Evolutionary conservation across 345 rosid species (phyloP).

Genomic region (Rhodamnia rubescens): DNA sequence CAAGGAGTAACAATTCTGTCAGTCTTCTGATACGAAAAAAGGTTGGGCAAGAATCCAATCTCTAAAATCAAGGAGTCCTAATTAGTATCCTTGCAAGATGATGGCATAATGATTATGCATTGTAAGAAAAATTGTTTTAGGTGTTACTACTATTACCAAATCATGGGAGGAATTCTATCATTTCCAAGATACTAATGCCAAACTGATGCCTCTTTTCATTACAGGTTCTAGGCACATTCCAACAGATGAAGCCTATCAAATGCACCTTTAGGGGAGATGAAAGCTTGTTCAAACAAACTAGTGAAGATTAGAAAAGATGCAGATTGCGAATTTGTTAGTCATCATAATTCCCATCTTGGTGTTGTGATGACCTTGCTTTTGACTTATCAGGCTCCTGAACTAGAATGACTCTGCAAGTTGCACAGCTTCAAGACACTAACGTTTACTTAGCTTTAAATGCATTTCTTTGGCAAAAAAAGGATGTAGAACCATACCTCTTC

Average conservation of each 20-base stretch:
- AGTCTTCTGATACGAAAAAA: neutral
- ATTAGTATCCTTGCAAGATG: neutral
- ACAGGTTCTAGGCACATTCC: neutral
- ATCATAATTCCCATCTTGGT: neutral
- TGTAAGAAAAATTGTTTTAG: neutral
- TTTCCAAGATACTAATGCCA: neutral
- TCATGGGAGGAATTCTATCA: neutral
- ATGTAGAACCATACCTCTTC: slow-evolving; percentile 32
- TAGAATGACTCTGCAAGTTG: neutral
- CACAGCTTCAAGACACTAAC: neutral
- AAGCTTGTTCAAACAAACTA: neutral
- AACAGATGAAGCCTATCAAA: neutral
- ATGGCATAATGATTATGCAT: neutral
- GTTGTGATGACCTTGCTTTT: neutral
- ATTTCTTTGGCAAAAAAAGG: neutral
- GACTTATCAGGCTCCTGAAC: neutral
- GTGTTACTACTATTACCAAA: neutral
- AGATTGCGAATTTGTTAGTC: neutral
- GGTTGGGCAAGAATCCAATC: neutral
- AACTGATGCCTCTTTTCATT: neutral
- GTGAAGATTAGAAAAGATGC: neutral
- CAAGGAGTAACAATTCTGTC: neutral
- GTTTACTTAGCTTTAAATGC: neutral
- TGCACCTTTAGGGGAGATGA: neutral
- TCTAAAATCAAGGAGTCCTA: neutral